Evolutionary conservation across 1,139 yeast genomes (phyloP).

Genomic region (Scheffersomyces cryptocercus): DNA sequence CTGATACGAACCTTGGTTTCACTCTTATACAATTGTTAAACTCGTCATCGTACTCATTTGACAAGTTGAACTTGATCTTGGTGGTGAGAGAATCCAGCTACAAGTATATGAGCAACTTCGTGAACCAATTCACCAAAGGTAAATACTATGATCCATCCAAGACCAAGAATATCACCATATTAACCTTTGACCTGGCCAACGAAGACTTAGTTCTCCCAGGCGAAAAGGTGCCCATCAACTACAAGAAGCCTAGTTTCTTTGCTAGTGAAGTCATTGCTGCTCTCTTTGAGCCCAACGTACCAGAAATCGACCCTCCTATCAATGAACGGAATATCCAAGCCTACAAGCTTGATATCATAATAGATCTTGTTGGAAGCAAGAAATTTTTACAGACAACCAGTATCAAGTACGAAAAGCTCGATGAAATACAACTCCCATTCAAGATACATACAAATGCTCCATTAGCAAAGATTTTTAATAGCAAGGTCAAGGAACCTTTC

Average conservation of each 20-base stretch:
- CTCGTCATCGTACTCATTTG: constrained; percentile 24
- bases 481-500: constrained; percentile 34
- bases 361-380: constrained; percentile 45
- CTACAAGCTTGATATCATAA: constrained; percentile 37
- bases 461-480: constrained; percentile 28
- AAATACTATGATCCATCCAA: constrained; percentile 22
- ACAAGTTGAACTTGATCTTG: constrained; percentile 30
- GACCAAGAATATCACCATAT: constrained; percentile 22
- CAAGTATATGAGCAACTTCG: constrained; percentile 23
- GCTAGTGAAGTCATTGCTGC: constrained; percentile 42
- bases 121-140: constrained; percentile 21
- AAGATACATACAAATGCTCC: constrained; percentile 22
- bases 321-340: constrained; percentile 21
- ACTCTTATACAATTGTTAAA: constrained; percentile 36
- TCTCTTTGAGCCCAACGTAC: constrained; percentile 23
- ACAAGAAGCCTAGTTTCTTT: constrained; percentile 42
- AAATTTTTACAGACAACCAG: constrained; percentile 34
- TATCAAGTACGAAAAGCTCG: constrained; percentile 31
- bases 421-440: constrained; percentile 34
- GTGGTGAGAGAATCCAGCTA: constrained; percentile 30
- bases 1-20: constrained; percentile 41
- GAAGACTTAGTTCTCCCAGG: constrained; percentile 41
- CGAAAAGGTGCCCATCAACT: constrained; percentile 34
- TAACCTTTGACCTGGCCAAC: constrained; percentile 37
- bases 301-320: constrained; percentile 21